Evolutionary conservation across 2,329 filamentous ascomycete species (phyloP), one percentile per base, ranked within the genome.

Genomic region (Pseudomassariella vexata): DNA sequence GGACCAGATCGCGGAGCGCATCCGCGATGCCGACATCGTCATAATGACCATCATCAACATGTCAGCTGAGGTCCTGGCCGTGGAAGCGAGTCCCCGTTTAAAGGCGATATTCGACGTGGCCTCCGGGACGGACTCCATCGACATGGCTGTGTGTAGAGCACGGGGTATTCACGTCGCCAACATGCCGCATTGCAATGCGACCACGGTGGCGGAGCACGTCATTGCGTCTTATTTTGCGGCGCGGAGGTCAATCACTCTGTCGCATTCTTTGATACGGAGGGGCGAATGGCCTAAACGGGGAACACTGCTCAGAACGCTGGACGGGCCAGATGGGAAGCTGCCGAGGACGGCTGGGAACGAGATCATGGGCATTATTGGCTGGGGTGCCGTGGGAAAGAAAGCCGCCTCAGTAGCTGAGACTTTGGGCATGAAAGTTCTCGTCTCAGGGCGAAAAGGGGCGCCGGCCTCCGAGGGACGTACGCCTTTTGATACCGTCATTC

Each of bases 151-250:
- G 3, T 62, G 58, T 37, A 40, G 37, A 11, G 40, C 42, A 14
- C 39, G 49, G 3, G 53, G 54, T 1, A 53, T 63, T 22, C 45
- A 41, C 3, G 57, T 63, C 2, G 48, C 49, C 18, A 62, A 63
- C 42, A 50, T 57, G 3, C 59, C 57, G 9, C 48, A 53, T 9
- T 59, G 56, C 35, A 61, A 55, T 33, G 47, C 49, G 19, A 51
- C 50, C 16, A 37, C 50, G 8, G 60, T 64, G 1, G 52, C 55
- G 0, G 63, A 71, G 43, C 74, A 76, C 43, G 68, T 53, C 18
- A 53, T 76, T 6, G 54, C 61, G 0, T 52, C 74, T 5, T 70
- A 65, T 45, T 44, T 63, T 38, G 51, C 53, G 4, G 35, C 50
- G 15, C 55, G 60, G 24, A 55, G 62, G n/a, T 55, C 52, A 19